Evolutionary conservation across 2,329 filamentous ascomycete genomes (phyloP).

Genomic region (Apiospora koreana): DNA sequence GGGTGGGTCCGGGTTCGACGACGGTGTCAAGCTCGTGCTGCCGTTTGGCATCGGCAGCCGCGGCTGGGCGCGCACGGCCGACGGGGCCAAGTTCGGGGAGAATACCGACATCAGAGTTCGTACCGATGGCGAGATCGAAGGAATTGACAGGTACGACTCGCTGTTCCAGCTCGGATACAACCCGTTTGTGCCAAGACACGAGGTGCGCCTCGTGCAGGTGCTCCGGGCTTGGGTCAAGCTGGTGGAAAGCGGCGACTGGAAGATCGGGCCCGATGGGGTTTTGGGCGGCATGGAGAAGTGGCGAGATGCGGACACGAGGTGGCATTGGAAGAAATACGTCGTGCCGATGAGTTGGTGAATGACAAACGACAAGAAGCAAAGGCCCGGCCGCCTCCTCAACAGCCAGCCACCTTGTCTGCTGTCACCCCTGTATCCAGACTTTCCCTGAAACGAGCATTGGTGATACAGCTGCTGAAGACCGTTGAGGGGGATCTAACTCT

Average conservation of each 20-base stretch:
- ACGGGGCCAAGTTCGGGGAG: conserved; percentile 5
- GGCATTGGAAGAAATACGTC: conserved; percentile 18
- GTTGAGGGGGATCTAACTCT: no score
- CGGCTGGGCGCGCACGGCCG: conserved; percentile 1
- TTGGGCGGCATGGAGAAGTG: conserved; percentile 31
- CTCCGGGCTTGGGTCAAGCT: conserved; percentile 26
- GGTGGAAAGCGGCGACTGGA: conserved; percentile 29
- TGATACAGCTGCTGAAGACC: no score
- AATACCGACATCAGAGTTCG: background rate
- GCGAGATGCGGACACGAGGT: conserved; percentile 29
- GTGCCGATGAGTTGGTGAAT: conserved; percentile 32
- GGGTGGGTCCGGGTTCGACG: background rate
- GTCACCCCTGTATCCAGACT: no score
- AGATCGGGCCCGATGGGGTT: conserved; percentile 26
- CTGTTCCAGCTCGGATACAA: conserved; percentile 22
- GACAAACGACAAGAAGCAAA: no score
- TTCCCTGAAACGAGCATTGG: no score
- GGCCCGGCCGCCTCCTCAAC: background rate
- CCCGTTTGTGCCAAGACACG: conserved; percentile 19
- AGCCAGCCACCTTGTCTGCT: no score
- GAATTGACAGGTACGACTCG: background rate
- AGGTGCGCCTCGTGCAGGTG: conserved; percentile 26
- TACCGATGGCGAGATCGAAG: background rate
- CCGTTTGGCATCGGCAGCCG: background rate
- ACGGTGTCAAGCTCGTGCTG: background rate